Evolutionary conservation across 495 filamentous ascomycete species (phyloP), one percentile per base, ranked within the genome.

Genomic region (Neurospora sp.): DNA sequence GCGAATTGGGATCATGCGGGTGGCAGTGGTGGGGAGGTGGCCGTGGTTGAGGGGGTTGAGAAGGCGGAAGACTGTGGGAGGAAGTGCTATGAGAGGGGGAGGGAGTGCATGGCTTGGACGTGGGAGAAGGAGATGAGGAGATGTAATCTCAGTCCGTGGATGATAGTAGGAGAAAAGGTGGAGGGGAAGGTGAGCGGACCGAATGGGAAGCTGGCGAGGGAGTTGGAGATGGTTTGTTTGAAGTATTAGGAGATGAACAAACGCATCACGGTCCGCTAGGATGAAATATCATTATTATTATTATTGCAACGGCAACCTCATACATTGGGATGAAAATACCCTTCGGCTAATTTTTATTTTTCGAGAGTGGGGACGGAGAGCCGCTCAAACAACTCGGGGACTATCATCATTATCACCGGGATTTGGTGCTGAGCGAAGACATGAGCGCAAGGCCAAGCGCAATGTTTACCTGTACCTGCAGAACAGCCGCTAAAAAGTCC

Each of bases 121-220:
- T 86, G 81, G 76, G 81, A 85, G 31, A 70, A 74, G 3, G 68
- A 68, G 22, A 73, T 73, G 3, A 61, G 69, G 40, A 61, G 71
- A 17, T 86, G 84, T 71, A 75, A 81, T 48, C 68, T 79, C 38
- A 83, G 81, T 17, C 80, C 81, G 40, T 86, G 83, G 84, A 79
- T 84, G 71, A 82, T 83, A 68, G 75, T 86, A 0, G 84, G 84
- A 61, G 74, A 79, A 69, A 40, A 72, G 38, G 79, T 68, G 70
- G 37, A 68, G 10, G 78, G 73, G 0, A 75, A 70, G 44, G 45
- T 76, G 2, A 75, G 76, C 3, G 78, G 73, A 1, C 22, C 76
- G 8, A 78, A 76, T 70, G 17, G 59, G 3, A 27, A n/a, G 40
- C 40, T 73, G 37, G 73, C 71, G 27, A 72, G 72, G 41, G 16